Evolutionary conservation across 129 eudicot genomes (phyloP), one percentile per base, ranked within the genome.

Genomic region (Deinandra increscens): DNA sequence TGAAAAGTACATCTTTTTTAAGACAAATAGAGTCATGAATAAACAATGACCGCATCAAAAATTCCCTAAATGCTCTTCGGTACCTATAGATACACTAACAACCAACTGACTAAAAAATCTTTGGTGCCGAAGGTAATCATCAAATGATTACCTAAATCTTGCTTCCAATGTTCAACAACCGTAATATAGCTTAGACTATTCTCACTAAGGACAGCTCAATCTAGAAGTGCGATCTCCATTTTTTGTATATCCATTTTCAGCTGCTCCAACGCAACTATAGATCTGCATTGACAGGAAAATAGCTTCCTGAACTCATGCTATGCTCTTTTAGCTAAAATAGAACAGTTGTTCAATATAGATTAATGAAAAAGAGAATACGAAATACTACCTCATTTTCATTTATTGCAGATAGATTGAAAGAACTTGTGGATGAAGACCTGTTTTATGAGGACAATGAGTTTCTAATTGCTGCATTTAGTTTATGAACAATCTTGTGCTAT

Each of bases 341-440:
- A 42, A 11, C 42, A 46, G 41, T 20, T 14, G 77, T 54, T 53
- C n/a, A 11, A 43, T 34, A 69, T 14, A 53, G 56, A 62, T 5
- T 41, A 9, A 64, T 26, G 17, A 9, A 41, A 64, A 65, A 14
- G 1, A 46, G 44, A 53, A 82, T 13, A 64, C 1, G 17, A 23
- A 31, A 51, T 11, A 39, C 73, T 84, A 92, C 98, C 96, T 92
- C 98, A 22, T 89, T 81, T 83, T 88, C 98, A 75, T 86, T 92
- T 76, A 92, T 81, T 33, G 84, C 78, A 22, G 95, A 75, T 59
- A 78, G 78, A 74, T 80, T 92, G 38, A 68, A 78, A 68, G 90
- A 81, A 80, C 76, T 88, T 61, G 95, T 89, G 76, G 96, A 89
- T 66, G 95, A 86, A 31, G 95, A 84, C 83, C 98, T 86, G 81